Percentiles rank a stretch among this genome's conserved stretches.
Conservation (phyloP, 2,329 filamentous ascomycete species). For the Fusarium kyushuense region DNA sequence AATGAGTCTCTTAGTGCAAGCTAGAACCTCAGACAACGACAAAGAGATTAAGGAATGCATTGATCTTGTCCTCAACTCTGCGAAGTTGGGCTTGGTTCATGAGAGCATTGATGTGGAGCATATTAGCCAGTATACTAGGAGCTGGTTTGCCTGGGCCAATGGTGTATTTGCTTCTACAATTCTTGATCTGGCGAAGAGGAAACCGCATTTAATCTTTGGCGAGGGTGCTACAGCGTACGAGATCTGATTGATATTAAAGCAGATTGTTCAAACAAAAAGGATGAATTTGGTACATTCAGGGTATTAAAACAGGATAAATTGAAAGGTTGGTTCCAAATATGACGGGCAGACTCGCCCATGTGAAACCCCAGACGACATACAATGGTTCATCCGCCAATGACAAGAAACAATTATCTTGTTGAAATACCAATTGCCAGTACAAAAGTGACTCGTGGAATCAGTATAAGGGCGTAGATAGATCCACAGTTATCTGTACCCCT, state of each 20-base stretch:
- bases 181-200: conserved; percentile 86
- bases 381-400: neutral
- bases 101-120: conserved; percentile 89
- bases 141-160: conserved; percentile 99
- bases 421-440: neutral
- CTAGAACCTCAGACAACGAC: conserved; percentile 87
- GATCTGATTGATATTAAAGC: conserved; percentile 51
- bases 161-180: conserved; percentile 95
- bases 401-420: neutral
- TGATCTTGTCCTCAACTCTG: conserved; percentile 78
- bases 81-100: conserved; percentile 84
- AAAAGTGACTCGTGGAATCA: neutral
- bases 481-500: conserved; percentile 43
- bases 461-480: neutral
- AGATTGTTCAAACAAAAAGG: neutral
- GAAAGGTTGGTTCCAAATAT: neutral
- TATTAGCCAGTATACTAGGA: conserved; percentile 77
- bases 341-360: neutral
- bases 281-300: neutral
- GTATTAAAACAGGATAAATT: neutral
- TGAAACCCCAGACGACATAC: neutral
- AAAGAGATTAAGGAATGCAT: conserved; percentile 82
- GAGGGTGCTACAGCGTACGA: conserved; percentile 70
- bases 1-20: conserved; percentile 92
- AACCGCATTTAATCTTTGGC: conserved; percentile 88